Evolutionary conservation across 1,284 basidiomycete species (phyloP).

Genomic region (Golubevia sp.): DNA sequence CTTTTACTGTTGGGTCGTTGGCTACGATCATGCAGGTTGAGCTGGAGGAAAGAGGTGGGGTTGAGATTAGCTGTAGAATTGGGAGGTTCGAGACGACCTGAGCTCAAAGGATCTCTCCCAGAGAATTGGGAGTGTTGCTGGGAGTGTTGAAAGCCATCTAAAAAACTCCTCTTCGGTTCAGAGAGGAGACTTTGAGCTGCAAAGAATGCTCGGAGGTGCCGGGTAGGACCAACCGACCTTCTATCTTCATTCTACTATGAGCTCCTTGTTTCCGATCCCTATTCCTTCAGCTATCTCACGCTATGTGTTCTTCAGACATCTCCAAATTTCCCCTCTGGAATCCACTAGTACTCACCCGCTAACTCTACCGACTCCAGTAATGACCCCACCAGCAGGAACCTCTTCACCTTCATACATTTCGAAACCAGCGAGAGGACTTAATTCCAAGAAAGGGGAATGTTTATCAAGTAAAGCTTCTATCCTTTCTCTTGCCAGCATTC

Average conservation of each 20-base stretch:
- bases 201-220: no score
- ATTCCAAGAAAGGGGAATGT: conserved; percentile 85
- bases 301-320: no score
- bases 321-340: background rate
- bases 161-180: no score
- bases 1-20: conserved; percentile 92
- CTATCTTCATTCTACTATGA: no score
- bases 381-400: conserved; percentile 85
- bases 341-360: conserved; percentile 65
- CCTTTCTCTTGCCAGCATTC: conserved; percentile 85
- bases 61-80: conserved; percentile 5
- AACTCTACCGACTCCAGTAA: conserved; percentile 83
- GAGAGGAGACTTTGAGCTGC: no score
- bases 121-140: background rate
- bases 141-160: no score
- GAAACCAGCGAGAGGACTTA: conserved; percentile 82
- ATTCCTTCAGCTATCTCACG: no score
- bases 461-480: conserved; percentile 79
- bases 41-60: conserved; percentile 10
- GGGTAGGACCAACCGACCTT: no score
- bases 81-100: background rate
- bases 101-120: background rate
- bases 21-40: conserved; percentile 85
- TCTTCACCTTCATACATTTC: conserved; percentile 79
- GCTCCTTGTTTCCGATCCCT: background rate